Conservation (phyloP, 345 rosid species). For the Cardamine occulta region DNA sequence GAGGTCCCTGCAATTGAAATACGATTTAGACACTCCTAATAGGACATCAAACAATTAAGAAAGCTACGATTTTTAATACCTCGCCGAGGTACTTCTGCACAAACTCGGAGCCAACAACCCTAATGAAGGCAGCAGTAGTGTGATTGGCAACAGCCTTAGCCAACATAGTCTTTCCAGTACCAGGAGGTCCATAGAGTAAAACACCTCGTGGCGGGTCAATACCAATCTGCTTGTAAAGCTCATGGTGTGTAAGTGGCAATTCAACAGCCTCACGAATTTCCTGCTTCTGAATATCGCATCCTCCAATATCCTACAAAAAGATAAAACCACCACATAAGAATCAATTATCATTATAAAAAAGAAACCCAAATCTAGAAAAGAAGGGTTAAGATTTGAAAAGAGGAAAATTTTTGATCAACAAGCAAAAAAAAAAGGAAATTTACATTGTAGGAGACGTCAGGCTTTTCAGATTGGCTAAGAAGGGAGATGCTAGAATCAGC, state of each 20-base stretch:
- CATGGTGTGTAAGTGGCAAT: slow-evolving; percentile 93
- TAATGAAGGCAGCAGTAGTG: slow-evolving; percentile 95
- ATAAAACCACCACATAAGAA: neutral
- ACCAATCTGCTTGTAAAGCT: slow-evolving; percentile 93
- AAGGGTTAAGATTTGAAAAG: neutral
- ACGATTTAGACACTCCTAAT: neutral
- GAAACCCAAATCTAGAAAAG: slow-evolving; percentile 11
- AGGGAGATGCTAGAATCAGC: slow-evolving; percentile 98
- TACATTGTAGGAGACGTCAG: slow-evolving; percentile 91
- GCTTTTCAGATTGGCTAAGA: slow-evolving; percentile 97
- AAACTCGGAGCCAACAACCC: slow-evolving; percentile 99
- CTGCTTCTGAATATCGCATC: slow-evolving; percentile 98
- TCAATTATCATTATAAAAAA: slow-evolving; percentile 13
- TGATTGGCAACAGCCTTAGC: slow-evolving; percentile 99
- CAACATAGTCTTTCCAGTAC: slow-evolving; percentile 98
- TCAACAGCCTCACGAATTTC: slow-evolving; percentile 99
- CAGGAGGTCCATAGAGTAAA: slow-evolving; percentile 96
- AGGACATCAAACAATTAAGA: neutral
- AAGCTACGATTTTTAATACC: slow-evolving; percentile 48
- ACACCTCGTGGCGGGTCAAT: slow-evolving; percentile 99
- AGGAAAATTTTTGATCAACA: neutral
- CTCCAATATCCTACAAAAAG: slow-evolving; percentile 84
- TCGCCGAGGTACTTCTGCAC: slow-evolving; percentile 98
- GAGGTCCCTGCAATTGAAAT: slow-evolving; percentile 73
- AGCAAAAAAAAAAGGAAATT: slow-evolving; percentile 20